These are phyloP conservation scores for Isabelozyma pseudorhagii DNA, from an alignment of 805 yeast species.

Conservation along the genomic window DNA sequence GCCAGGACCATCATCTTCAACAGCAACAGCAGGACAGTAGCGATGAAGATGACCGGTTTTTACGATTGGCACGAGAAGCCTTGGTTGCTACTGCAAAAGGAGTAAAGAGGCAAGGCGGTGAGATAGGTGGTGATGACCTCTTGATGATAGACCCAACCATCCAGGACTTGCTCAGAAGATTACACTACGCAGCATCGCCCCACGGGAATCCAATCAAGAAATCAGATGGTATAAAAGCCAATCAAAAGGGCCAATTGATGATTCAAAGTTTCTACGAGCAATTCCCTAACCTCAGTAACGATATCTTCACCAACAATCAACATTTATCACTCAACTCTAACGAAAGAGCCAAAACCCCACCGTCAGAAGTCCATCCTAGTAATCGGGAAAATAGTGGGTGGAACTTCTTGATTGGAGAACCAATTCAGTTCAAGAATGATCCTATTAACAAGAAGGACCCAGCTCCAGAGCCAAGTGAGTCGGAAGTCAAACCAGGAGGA, in stretches of 20 bases:
- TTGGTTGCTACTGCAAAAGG: slow-evolving; percentile 49
- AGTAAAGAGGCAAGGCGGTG: slow-evolving; percentile 12
- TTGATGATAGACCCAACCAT: slow-evolving; percentile 60
- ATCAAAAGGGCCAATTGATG: slow-evolving; percentile 40
- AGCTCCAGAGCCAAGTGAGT: not conserved
- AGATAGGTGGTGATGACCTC: slow-evolving; percentile 12
- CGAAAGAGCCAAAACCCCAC: not conserved
- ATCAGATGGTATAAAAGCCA: slow-evolving; percentile 29
- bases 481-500: slow-evolving; percentile 1
- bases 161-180: slow-evolving; percentile 51
- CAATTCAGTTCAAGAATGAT: slow-evolving; percentile 1
- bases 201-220: slow-evolving; percentile 50
- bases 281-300: slow-evolving; percentile 43
- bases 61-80: slow-evolving; percentile 61
- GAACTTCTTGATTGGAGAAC: slow-evolving; percentile 30
- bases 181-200: slow-evolving; percentile 58
- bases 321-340: not conserved
- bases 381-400: slow-evolving; percentile 20
- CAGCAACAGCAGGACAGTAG: not conserved
- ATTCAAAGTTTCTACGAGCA: slow-evolving; percentile 38
- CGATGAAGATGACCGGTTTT: slow-evolving; percentile 52
- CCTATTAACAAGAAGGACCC: not conserved
- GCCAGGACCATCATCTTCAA: slow-evolving; percentile 1
- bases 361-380: slow-evolving; percentile 7
- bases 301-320: slow-evolving; percentile 24